Evolutionary conservation across 257 asterid species (phyloP), one percentile per base, ranked within the genome.

Genomic region (Solanum bulbocastanum): DNA sequence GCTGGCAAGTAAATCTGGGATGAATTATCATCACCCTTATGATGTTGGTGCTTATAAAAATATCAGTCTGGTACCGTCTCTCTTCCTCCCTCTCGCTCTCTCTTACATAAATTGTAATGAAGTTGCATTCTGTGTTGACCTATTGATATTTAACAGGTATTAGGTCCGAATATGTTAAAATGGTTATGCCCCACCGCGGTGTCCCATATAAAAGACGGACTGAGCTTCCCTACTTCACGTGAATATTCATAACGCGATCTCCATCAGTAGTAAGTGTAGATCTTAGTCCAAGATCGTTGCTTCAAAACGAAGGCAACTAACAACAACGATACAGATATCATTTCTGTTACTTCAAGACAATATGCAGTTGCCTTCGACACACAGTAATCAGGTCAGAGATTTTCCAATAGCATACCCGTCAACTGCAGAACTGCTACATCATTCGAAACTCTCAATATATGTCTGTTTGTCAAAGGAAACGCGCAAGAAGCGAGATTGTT

Each of bases 1-100:
- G 98, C 88, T 97, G 93, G 98, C 99, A 20, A 92, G 93, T 90
- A 96, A 96, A 94, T 96, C 99, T 71, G 99, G 99, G 83, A 87
- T 87, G 90, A 91, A 88, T 87, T 95, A 95, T 88, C 96, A 86
- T 90, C 99, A 96, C 88, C 94, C 95, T 18, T 97, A 91, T 78
- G 98, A 97, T 46, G 94, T 94, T 88, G 99, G 99, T 25, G 74
- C 88, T 89, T 90, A 87, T 92, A 95, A 90, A 88, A 95, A 97
- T 90, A 73, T 92, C 71, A 86, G 96, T 33, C 91, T 93, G 97
- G 98, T 96, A 88, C 39, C 0, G 25, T 30, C 40, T 40, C 36
- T 27, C 85, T 44, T n/a, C 9, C 39, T 22, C 5, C n/a, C 39
- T 2, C 42, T 25, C 10, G n/a, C 65, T 15, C 16, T 27, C 8